Evolutionary conservation across 2,329 filamentous ascomycete species (phyloP).

Genomic region (Fusarium sp.): DNA sequence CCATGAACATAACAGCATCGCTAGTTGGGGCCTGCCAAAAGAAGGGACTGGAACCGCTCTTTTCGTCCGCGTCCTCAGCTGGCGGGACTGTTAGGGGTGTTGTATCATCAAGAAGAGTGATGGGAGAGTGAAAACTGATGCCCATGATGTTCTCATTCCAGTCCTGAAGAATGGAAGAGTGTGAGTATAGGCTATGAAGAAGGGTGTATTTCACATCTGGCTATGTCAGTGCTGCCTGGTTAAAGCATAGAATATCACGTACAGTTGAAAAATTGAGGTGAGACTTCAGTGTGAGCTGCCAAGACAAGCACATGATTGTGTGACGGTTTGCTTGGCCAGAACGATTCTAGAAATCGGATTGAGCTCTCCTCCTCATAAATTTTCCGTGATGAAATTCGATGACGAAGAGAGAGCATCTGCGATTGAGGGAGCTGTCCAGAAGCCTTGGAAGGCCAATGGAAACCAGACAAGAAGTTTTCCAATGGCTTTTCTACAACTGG

Average conservation of each 20-base stretch:
- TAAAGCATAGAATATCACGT: constrained; percentile 36
- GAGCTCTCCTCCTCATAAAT: constrained; percentile 76
- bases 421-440: constrained; percentile 52
- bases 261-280: constrained; percentile 85
- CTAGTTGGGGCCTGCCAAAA: constrained; percentile 87
- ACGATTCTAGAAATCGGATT: constrained; percentile 82
- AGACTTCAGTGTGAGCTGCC: constrained; percentile 82
- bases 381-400: constrained; percentile 71
- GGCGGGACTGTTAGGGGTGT: constrained; percentile 61
- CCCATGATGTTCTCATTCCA: constrained; percentile 72
- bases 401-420: constrained; percentile 75
- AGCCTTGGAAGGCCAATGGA: constrained; percentile 71
- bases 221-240: constrained; percentile 23
- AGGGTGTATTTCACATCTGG: constrained; percentile 78
- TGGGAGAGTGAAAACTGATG: constrained; percentile 81
- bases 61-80: constrained; percentile 22
- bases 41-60: constrained; percentile 64
- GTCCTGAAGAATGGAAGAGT: constrained; percentile 52
- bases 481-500: constrained; percentile 72
- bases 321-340: constrained; percentile 76
- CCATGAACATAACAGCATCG: constrained; percentile 84
- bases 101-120: constrained; percentile 69
- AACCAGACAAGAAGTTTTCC: constrained; percentile 68
- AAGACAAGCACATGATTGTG: constrained; percentile 84
- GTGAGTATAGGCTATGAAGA: constrained; percentile 81